Evolutionary conservation across 345 rosid genomes (phyloP).

Genomic region (Eucalyptus albens): DNA sequence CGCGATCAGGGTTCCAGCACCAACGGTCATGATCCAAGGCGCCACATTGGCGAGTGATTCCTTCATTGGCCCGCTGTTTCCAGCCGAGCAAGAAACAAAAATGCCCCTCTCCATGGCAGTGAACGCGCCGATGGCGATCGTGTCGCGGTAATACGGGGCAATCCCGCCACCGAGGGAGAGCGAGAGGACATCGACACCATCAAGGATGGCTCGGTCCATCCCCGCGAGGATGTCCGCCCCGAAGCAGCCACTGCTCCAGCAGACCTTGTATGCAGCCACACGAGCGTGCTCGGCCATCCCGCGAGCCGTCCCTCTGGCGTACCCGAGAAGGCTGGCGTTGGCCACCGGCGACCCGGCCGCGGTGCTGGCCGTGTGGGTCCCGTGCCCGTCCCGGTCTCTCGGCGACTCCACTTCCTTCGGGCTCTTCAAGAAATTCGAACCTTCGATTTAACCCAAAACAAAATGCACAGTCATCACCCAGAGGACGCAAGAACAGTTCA

Average conservation of each 20-base stretch:
- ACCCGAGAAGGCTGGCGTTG: slow-evolving; percentile 73
- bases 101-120: slow-evolving; percentile 77
- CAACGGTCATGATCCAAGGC: slow-evolving; percentile 95
- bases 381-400: slow-evolving; percentile 75
- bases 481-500: neutral
- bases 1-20: slow-evolving; percentile 89
- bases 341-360: slow-evolving; percentile 68
- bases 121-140: slow-evolving; percentile 71
- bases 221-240: slow-evolving; percentile 85
- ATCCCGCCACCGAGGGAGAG: slow-evolving; percentile 85
- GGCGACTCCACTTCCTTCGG: slow-evolving; percentile 53
- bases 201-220: slow-evolving; percentile 72
- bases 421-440: slow-evolving; percentile 21
- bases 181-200: slow-evolving; percentile 81
- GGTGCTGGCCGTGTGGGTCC: slow-evolving; percentile 77
- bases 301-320: slow-evolving; percentile 71
- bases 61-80: slow-evolving; percentile 62
- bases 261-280: slow-evolving; percentile 75
- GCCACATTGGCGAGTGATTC: slow-evolving; percentile 69
- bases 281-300: slow-evolving; percentile 81
- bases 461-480: neutral
- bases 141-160: slow-evolving; percentile 53
- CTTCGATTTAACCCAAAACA: neutral
- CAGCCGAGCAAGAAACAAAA: slow-evolving; percentile 75
- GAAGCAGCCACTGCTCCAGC: slow-evolving; percentile 66